Evolutionary conservation across 495 filamentous ascomycete genomes (phyloP), one percentile per base, ranked within the genome.

Genomic region (Neurospora hispaniola): DNA sequence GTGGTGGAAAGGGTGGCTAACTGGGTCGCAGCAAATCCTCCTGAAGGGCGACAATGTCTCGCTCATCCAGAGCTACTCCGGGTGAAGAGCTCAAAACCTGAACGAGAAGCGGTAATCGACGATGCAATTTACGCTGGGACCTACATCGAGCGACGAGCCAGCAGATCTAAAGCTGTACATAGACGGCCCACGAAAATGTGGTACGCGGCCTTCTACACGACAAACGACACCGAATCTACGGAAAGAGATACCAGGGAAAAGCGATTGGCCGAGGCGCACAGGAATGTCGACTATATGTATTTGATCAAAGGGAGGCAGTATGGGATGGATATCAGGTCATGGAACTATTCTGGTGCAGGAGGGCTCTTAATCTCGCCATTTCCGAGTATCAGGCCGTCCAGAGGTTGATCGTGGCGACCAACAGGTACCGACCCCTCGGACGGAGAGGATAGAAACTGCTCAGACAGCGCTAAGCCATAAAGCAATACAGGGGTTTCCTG

Each of bases 31-130:
- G 96, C 96, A 97, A 88, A 97, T 99, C 72, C 83, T 99, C 74
- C 86, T 99, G 71, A 98, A 98, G 85, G 96, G 96, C 75, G 96
- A 99, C 82, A 99, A 98, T 77, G 94, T 99, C 27, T 93, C 95
- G 8, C 86, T 98, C 73, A 97, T 98, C 77, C 95, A 98, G 82
- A 89, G 88, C 71, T 80, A 95, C 78, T 85, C 87, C 76, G 87
- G 80, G 79, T 84, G 75, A 79, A 77, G 38, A 74, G 73, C 71
- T 78, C 62, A 20, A 44, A 9, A 35, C 12, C 16, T 18, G 20
- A 41, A 62, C 20, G 44, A 46, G 31, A 44, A 48, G 23, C 54
- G 38, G 27, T 44, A 46, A 39, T 70, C 41, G 69, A 42, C 31
- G 54, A 23, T 46, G 72, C 43, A 69, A 42, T 48, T 66, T 66